A percentile compares a stretch with the other conserved stretches of the same genome.
These are phyloP conservation scores for Chytriomyces hyalinus DNA, from an alignment of 192 early-diverging fungal genomes.

Conservation along the genomic window DNA sequence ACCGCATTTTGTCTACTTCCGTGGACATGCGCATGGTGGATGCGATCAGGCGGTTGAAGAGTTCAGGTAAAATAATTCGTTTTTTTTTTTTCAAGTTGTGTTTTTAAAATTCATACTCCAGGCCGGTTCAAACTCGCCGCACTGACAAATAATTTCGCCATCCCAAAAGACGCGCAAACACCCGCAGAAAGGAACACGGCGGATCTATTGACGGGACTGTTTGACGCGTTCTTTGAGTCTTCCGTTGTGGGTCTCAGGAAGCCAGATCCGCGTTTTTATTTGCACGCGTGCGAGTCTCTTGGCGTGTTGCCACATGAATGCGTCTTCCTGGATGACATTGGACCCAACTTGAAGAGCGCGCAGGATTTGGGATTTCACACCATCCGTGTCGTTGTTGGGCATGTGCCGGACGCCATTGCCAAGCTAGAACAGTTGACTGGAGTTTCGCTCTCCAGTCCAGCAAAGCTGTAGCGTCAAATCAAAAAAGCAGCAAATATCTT, in stretches of 20 bases:
- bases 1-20: slow-evolving; percentile 67
- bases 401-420: slow-evolving; percentile 55
- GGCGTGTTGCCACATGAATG: slow-evolving; percentile 69
- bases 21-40: slow-evolving; percentile 53
- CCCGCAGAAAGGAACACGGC: slow-evolving; percentile 24
- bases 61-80: slow-evolving; percentile 8
- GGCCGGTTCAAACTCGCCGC: slow-evolving; percentile 73
- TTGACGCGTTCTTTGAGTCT: slow-evolving; percentile 80
- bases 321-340: slow-evolving; percentile 89
- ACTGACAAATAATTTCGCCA: slow-evolving; percentile 82
- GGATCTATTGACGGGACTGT: slow-evolving; percentile 55
- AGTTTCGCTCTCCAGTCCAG: slow-evolving; percentile 19
- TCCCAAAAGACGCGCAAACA: slow-evolving; percentile 41
- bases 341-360: slow-evolving; percentile 74
- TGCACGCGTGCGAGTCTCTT: slow-evolving; percentile 72
- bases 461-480: slow-evolving; percentile 10
- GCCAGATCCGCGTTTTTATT: slow-evolving; percentile 78
- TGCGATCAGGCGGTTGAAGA: slow-evolving; percentile 56
- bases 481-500: too few species aligned
- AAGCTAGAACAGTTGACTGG: slow-evolving; percentile 53
- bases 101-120: slow-evolving; percentile 26
- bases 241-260: slow-evolving; percentile 78
- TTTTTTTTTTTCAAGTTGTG: not conserved
- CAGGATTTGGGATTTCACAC: slow-evolving; percentile 72
- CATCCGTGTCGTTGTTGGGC: slow-evolving; percentile 66